Evolutionary conservation across 768 basidiomycete species (phyloP), one percentile per base, ranked within the genome.

Genomic region (Calvatia gigantea): DNA sequence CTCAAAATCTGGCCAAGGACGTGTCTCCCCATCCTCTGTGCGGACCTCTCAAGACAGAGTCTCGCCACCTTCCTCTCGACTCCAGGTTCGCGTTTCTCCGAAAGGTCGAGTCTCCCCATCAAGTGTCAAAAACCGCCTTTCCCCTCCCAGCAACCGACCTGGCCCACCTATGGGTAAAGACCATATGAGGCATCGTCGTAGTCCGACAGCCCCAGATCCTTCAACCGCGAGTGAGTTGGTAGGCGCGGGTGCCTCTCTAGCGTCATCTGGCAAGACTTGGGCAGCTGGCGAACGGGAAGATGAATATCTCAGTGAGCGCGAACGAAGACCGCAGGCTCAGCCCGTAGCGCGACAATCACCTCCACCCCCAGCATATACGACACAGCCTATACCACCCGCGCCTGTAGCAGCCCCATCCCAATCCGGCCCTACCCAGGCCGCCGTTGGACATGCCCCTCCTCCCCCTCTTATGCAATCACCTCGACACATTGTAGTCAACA

Each of bases 191-290:
- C 87, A 85, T 60, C 75, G 82, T 42, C 77, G 86, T 6, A 90
- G 85, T 62, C 87, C 87, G 1, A 89, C 87, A 9, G 84, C 82
- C 14, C 83, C 84, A 12, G 87, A 89, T 53, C 70, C 71, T 14
- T 73, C 75, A 19, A 79, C 76, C n/a, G 76, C 70, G 28, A 80
- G 72, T 56, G 63, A 54, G 63, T 75, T 35, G 54, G 55, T 56
- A n/a, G 49, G 60, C 19, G 45, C 46, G 39, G 65, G 63, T 12
- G 60, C 71, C 15, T 47, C 65, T 4, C 58, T 51, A 21, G 60
- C 64, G 21, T 54, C 28, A 14, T 47, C 54, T 57, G 65, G 78
- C 56, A 66, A 75, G 66, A 79, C 73, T 6, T 82, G 81, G 78
- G 73, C 71, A 5, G 69, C 68, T 31, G 77, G 73, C 0, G 81